Evolutionary conservation across 129 eudicot species (phyloP), one percentile per base, ranked within the genome.

Genomic region (Erigeron canadensis): DNA sequence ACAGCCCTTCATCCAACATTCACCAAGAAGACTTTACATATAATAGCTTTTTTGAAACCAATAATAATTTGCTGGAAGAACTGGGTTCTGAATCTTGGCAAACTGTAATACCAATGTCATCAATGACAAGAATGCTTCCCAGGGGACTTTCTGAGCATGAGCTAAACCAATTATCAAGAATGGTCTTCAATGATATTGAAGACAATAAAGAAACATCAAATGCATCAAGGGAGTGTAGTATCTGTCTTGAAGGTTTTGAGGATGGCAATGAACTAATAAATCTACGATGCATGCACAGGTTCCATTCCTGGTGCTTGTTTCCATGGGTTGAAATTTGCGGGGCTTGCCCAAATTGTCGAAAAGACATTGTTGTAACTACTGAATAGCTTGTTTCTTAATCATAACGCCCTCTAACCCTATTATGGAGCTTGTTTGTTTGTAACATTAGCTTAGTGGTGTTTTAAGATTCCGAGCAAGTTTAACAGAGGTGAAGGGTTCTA

Each of bases 281-380:
- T 23, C 71, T 92, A 19, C 77, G 76, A 47, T 92, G 98, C 69
- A 85, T 83, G 74, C 98, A 92, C 63, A 83, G 84, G 56, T 92
- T 84, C 46, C 98, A 92, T 64, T 77, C 75, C 38, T 58, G 69
- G 75, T 92, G 98, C 82, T 80, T 92, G 91, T 81, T 65, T 77
- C 98, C 98, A 2, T 92, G 98, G 98, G 65, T 92, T 21, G 79
- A 81, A 70, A 71, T 83, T 68, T 92, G 96, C 63, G 95, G 91
- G 23, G 95, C 85, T 78, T 92, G 98, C 86, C 98, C 98, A 21
- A 82, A 92, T 76, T 92, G 98, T 70, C 87, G 98, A 42, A 81
- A 80, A 66, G 65, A 67, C 45, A 75, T 88, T 43, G 66, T 63
- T 53, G 70, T 75, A 43, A 40, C 81, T 69, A 64, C 18, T 69